Percentiles rank a stretch among this genome's conserved stretches.
phyloP scores from a whole-genome alignment of 2,329 filamentous ascomycete species.

The Diplodia corticola region DNA sequence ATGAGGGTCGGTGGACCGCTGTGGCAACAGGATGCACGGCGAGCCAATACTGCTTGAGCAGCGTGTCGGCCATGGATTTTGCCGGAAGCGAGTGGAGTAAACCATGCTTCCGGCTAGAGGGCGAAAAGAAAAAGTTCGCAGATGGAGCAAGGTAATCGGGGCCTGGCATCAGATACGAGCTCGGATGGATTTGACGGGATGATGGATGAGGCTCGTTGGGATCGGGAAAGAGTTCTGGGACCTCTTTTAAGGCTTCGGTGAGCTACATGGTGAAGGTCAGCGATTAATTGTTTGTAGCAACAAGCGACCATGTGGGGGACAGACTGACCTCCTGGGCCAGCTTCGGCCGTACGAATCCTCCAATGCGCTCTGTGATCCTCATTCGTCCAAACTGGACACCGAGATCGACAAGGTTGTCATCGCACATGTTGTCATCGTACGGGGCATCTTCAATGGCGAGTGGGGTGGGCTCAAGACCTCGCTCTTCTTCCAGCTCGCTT shows the following conservation, averaged over 20 bases:
- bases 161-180: constrained; percentile 62
- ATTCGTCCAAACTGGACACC: constrained; percentile 71
- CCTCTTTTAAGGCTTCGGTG: constrained; percentile 33
- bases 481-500: constrained; percentile 53
- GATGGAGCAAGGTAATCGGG: constrained; percentile 67
- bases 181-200: constrained; percentile 25
- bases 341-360: constrained; percentile 69
- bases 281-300: not conserved
- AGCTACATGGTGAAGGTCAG: constrained; percentile 30
- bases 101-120: constrained; percentile 40
- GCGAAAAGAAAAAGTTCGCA: constrained; percentile 66
- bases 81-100: constrained; percentile 64
- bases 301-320: not conserved
- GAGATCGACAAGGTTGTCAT: constrained; percentile 71
- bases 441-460: constrained; percentile 65
- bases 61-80: constrained; percentile 57
- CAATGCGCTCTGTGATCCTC: constrained; percentile 71
- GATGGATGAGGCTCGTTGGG: constrained; percentile 24
- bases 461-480: constrained; percentile 61
- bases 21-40: constrained; percentile 68
- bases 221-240: constrained; percentile 27
- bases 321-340: constrained; percentile 66
- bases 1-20: constrained; percentile 66
- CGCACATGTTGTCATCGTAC: constrained; percentile 65
- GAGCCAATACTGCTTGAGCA: constrained; percentile 67